A percentile compares a stretch with the other conserved stretches of the same genome.
Conservation (phyloP, 805 yeast species). For the Zygosaccharomyces bisporus region DNA sequence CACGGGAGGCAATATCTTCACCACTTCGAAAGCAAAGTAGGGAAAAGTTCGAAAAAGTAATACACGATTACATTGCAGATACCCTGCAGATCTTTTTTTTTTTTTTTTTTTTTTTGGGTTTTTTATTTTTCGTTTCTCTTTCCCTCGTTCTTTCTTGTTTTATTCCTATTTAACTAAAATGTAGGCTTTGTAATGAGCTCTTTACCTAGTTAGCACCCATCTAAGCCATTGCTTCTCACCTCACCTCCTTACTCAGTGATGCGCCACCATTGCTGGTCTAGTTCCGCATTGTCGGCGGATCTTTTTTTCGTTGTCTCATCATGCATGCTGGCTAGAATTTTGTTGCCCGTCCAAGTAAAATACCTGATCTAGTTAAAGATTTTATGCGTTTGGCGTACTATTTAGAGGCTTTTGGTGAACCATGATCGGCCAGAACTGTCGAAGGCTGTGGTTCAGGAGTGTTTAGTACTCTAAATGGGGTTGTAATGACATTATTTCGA, state of each 20-base stretch:
- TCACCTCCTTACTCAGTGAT: background rate
- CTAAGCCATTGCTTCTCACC: background rate
- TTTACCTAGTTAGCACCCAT: background rate
- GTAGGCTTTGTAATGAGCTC: background rate
- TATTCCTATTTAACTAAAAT: background rate
- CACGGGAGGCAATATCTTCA: conserved; percentile 32
- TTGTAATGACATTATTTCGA: background rate
- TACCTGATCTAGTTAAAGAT: background rate
- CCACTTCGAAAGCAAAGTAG: conserved; percentile 7
- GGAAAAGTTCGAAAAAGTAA: background rate
- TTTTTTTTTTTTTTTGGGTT: too few relatives aligned
- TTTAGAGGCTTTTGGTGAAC: background rate
- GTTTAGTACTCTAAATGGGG: background rate
- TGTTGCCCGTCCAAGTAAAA: background rate
- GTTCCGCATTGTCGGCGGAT: background rate
- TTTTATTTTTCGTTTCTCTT: background rate
- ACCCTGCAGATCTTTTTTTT: background rate
- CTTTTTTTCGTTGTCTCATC: background rate
- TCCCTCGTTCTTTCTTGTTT: background rate
- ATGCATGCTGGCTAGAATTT: background rate
- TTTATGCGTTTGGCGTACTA: background rate
- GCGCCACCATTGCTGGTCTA: background rate
- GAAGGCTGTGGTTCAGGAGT: background rate
- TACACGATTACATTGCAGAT: background rate
- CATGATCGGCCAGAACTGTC: background rate